Evolutionary conservation across 352 stramenopile species (phyloP), one percentile per base, ranked within the genome.

Genomic region (Phytopythium chamaehyphon): DNA sequence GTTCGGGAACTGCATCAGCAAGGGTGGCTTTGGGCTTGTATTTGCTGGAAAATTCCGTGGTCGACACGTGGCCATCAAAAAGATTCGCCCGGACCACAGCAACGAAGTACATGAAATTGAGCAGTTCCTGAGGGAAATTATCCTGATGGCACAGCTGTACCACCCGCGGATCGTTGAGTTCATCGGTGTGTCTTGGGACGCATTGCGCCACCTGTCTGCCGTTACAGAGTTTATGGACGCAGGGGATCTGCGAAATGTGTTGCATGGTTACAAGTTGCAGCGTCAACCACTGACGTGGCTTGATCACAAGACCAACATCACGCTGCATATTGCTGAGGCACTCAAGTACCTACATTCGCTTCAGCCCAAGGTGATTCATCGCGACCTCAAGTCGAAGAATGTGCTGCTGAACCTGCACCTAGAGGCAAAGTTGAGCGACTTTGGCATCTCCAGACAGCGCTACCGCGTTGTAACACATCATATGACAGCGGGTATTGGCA

Each of bases 161-260:
- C 59, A 72, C 18, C 55, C 64, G 23, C 43, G 64, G 15, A 63
- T 72, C 11, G 64, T 69, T 24, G 60, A 72, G 46, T 69, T 68
- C 49, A 58, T 72, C 37, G 64, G 64, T 3, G 60, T 69, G n/a
- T 56, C 53, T 4, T 69, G 64, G 64, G 75, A 84, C 42, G 62
- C 51, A 4, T 55, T 85, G 6, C 62, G 61, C 2, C 71, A 86
- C 35, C 22, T 88, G 1, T 67, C 60, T 15, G 66, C 68, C 1
- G 73, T 88, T 6, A 85, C 68, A 1, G 78, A 89, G 64, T 77
- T 73, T 40, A 86, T 89, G 78, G 73, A 80, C 8, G 67, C 67
- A 8, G 77, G 77, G 0, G 76, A 88, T 59, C 47, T 88, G 7
- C 72, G 73, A 15, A 57, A 81, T 16, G 68, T 88, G 11, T 47